phyloP scores from a whole-genome alignment of 495 filamentous ascomycete genomes.

The Aspergillus panamensis region DNA sequence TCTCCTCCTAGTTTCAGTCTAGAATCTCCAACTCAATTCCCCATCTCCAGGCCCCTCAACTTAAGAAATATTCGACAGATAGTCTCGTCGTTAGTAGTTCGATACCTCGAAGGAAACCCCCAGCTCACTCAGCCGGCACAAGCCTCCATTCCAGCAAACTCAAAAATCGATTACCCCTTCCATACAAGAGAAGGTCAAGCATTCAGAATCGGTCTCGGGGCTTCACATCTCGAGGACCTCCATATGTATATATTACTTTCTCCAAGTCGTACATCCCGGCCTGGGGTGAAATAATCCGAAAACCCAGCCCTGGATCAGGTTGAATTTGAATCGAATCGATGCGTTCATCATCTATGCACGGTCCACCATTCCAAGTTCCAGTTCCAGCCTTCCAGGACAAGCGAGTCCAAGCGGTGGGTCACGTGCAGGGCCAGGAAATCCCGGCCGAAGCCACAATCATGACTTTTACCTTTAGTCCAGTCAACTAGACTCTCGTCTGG shows the following conservation, averaged over 20 bases:
- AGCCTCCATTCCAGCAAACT: not conserved
- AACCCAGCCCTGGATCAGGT: not conserved
- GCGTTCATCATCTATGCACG: conserved; percentile 16
- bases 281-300: not conserved
- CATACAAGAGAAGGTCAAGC: no score
- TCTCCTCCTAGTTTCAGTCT: not conserved
- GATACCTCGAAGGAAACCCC: not conserved
- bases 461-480: not conserved
- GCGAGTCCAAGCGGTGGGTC: conserved; percentile 1
- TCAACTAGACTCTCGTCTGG: not conserved
- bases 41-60: no score
- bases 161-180: not conserved
- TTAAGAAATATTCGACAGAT: no score
- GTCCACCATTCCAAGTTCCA: conserved; percentile 9
- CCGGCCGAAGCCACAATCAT: not conserved
- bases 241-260: no score
- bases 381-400: conserved; percentile 9
- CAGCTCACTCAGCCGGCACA: not conserved
- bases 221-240: no score
- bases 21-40: not conserved
- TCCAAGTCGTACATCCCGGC: no score
- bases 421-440: not conserved
- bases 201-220: no score
- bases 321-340: conserved; percentile 2
- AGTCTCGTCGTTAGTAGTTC: no score